Evolutionary conservation across 306 rosid species (phyloP).

Genomic region (Luffa acutangula): DNA sequence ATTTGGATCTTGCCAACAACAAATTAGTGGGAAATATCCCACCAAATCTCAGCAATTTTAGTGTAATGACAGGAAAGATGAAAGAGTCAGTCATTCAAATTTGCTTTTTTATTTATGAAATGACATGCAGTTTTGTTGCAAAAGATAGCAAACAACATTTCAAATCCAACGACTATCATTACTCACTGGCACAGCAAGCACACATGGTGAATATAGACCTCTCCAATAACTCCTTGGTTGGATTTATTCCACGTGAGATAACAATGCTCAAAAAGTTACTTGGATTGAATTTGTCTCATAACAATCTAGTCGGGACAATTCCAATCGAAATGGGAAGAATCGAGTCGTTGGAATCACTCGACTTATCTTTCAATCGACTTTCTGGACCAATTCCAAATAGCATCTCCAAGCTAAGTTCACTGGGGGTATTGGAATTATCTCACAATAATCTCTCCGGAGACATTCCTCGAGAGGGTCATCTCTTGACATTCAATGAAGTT

Average conservation of each 20-base stretch:
- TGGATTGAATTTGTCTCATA: slow-evolving; percentile 1
- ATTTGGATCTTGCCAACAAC: slow-evolving; percentile 3
- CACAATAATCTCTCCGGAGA: slow-evolving; percentile 3
- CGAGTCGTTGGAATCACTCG: background rate
- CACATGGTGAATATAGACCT: background rate
- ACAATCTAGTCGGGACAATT: background rate
- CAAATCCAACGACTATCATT: background rate
- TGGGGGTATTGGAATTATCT: background rate
- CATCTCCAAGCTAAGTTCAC: background rate
- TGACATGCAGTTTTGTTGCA: background rate
- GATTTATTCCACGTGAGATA: background rate
- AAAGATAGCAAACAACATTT: background rate
- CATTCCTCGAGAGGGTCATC: too few relatives aligned
- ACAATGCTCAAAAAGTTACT: background rate
- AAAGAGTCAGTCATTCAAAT: too few relatives aligned
- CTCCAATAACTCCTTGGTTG: background rate
- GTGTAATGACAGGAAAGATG: background rate
- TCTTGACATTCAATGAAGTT: too few relatives aligned
- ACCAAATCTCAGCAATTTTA: background rate
- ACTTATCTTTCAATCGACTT: background rate
- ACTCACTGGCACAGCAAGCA: fast-evolving
- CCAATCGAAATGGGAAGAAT: background rate
- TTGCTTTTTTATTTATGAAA: too few relatives aligned
- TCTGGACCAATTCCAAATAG: background rate
- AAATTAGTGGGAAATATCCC: background rate